A percentile compares a stretch with the other conserved stretches of the same genome.
phyloP scores from a whole-genome alignment of 2,329 filamentous ascomycete genomes.

The Scleromitrula shiraiana region DNA sequence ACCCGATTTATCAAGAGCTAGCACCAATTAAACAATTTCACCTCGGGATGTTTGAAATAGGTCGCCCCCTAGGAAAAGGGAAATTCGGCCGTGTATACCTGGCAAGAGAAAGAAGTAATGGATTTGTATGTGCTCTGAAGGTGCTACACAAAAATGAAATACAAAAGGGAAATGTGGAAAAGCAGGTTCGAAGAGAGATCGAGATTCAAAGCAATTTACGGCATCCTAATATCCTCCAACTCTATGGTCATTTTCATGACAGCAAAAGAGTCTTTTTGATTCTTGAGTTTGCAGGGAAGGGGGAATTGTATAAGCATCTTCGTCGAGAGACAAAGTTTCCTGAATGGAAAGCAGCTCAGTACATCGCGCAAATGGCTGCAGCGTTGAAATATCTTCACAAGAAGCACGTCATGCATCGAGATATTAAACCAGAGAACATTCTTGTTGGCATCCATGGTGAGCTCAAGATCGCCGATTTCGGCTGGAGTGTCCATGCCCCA shows the following conservation, averaged over 20 bases:
- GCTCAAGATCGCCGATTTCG: conserved; percentile 97
- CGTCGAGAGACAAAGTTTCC: conserved; percentile 60
- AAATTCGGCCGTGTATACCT: conserved; percentile 70
- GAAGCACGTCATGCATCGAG: conserved; percentile 94
- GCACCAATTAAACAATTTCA: conserved; percentile 56
- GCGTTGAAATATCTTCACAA: conserved; percentile 86
- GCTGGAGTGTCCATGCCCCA: conserved; percentile 95
- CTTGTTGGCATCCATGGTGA: conserved; percentile 93
- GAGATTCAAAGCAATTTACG: conserved; percentile 67
- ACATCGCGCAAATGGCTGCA: conserved; percentile 71
- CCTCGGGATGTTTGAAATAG: conserved; percentile 70
- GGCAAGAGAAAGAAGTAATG: conserved; percentile 57
- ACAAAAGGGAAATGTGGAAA: conserved; percentile 59
- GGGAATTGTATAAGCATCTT: conserved; percentile 67
- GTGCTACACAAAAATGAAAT: conserved; percentile 67
- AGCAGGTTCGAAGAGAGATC: conserved; percentile 65
- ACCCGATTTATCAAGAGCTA: conserved; percentile 49
- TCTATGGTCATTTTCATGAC: conserved; percentile 69
- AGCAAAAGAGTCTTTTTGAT: conserved; percentile 67
- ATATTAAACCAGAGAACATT: conserved; percentile 98
- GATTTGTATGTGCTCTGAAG: conserved; percentile 65
- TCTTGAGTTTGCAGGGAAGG: conserved; percentile 63
- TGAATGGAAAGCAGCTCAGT: conserved; percentile 64
- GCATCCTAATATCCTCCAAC: conserved; percentile 61
- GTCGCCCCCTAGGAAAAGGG: conserved; percentile 63